Percentiles rank a stretch among this genome's conserved stretches.
These are phyloP conservation scores for Somion occarium DNA, from an alignment of 1,284 basidiomycete species.

Conservation along the genomic window DNA sequence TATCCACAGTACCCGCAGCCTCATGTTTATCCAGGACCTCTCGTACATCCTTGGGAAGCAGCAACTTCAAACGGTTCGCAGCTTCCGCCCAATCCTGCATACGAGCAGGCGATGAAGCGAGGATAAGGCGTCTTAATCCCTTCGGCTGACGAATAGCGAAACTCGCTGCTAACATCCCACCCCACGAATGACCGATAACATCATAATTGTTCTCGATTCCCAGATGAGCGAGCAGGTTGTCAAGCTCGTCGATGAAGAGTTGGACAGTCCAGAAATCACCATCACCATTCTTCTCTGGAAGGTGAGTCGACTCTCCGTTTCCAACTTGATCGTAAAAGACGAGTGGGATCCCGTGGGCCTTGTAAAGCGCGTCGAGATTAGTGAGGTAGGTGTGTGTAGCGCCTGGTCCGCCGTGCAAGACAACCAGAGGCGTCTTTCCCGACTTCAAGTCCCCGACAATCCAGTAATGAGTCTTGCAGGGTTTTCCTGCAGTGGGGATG, in stretches of 20 bases:
- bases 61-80: constrained; percentile 21
- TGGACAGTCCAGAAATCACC: constrained; percentile 40
- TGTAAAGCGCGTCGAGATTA: constrained; percentile 29
- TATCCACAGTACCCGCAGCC: constrained; percentile 38
- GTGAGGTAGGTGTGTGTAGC: constrained; percentile 37
- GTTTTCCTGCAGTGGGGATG: constrained; percentile 6
- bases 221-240: constrained; percentile 37
- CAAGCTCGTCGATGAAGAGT: constrained; percentile 46
- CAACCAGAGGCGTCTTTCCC: constrained; percentile 32
- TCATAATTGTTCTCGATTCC: constrained; percentile 34
- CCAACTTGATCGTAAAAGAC: constrained; percentile 52
- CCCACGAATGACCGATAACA: constrained; percentile 47
- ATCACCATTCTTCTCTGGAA: constrained; percentile 29
- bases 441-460: constrained; percentile 3
- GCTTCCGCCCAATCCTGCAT: constrained; percentile 29
- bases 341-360: constrained; percentile 30
- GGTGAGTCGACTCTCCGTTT: constrained; percentile 39
- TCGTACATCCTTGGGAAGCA: constrained; percentile 39
- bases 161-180: constrained; percentile 42
- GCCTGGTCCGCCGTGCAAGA: constrained; percentile 41
- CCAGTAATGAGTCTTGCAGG: constrained; percentile 8
- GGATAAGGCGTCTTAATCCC: constrained; percentile 37
- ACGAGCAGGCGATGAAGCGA: constrained; percentile 29
- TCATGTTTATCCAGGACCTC: constrained; percentile 44
- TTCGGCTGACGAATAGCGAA: constrained; percentile 26